A percentile compares a stretch with the other conserved stretches of the same genome.
Conservation (phyloP, 257 asterid species). For the Petrea volubilis region DNA sequence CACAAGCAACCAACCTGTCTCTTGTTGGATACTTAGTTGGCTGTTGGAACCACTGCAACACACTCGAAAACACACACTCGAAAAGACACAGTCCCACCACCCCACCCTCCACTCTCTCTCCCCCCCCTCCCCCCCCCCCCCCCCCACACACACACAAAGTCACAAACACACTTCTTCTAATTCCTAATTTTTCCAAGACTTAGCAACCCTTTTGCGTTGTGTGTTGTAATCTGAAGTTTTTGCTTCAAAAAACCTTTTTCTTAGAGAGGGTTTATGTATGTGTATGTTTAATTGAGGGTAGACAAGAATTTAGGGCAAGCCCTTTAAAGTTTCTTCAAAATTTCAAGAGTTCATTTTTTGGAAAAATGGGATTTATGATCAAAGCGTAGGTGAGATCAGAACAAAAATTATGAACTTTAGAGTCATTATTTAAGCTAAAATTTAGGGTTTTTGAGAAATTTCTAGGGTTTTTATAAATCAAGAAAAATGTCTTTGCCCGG, state of each 20-base stretch:
- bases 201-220: constrained; percentile 1
- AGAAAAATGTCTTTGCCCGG: constrained; percentile 42
- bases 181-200: background rate
- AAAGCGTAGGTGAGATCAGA: constrained; percentile 26
- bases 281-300: background rate
- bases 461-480: constrained; percentile 30
- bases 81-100: background rate
- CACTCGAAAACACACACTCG: constrained; percentile 8
- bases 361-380: constrained; percentile 3
- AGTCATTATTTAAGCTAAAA: background rate
- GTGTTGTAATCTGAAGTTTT: background rate
- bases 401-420: background rate
- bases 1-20: constrained; percentile 96
- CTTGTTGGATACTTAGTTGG: constrained; percentile 81
- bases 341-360: too few relatives aligned
- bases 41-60: constrained; percentile 83
- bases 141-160: background rate
- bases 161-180: too few relatives aligned
- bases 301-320: background rate
- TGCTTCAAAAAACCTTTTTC: background rate
- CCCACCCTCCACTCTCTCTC: constrained; percentile 14
- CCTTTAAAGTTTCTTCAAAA: background rate
- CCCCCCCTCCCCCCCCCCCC: background rate
- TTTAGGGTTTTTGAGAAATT: background rate
- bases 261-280: background rate